Base-by-base conservation (phyloP, 208 protist species). In the Trypanosoma scelopori region DNA sequence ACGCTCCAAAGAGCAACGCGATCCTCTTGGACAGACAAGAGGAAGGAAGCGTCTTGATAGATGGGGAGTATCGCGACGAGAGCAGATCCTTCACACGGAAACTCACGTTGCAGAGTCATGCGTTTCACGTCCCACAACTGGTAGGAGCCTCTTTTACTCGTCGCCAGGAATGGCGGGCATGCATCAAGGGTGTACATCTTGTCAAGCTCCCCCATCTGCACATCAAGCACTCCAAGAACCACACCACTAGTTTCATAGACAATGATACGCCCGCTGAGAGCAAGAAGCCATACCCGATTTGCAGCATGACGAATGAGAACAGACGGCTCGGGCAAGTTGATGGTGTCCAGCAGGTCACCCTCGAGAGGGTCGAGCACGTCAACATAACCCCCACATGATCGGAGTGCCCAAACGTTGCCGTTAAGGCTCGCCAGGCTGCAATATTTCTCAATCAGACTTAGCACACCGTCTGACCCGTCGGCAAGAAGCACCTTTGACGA, bases 331-430 rank as follows among this genome's bases (percentile, higher is more conserved):
- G 63, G 63, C 30, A 69, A 53, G 25, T 32, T 22, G n/a, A 65
- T 25, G 45, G 55, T 61, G 23, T 66, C 63, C 12, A 62, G 5
- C 50, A 74, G 15, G 20, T 68, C 63, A 15, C 60, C 48, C 37
- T 16, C 28, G 23, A 23, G 63, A 27, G 28, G n/a, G 60, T 67
- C 58, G 15, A 53, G 42, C n/a, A 61, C 42, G 55, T 69, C 55
- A 23, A 74, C 27, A 53, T 57, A 61, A 25, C 50, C 25, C 9
- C 53, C 52, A 46, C 27, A 61, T 1, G 50, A 74, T 13, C 46
- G 50, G 16, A 67, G 59, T 47, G 68, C 59, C 60, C 63, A 74
- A 56, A 56, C 46, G 51, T 45, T 50, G 28, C 23, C 47, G 15
- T 46, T 56, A 1, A 65, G 20, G 13, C 41, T 23, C 12, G 28